These are phyloP conservation scores for Allantophomopsis cytisporea DNA, from an alignment of 2,329 filamentous ascomycete genomes.

Conservation along the genomic window DNA sequence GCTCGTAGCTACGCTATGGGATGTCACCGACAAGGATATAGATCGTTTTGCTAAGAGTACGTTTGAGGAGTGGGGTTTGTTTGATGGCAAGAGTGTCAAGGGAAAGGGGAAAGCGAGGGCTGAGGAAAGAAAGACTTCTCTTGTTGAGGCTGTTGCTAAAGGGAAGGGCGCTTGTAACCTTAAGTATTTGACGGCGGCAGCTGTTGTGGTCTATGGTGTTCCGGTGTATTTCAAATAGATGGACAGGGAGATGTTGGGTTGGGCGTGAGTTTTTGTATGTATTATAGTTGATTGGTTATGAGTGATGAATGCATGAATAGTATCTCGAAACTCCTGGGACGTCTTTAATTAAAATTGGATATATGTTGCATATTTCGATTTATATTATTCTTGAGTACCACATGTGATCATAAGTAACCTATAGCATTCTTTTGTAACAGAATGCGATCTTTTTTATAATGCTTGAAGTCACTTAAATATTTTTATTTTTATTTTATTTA, in stretches of 20 bases:
- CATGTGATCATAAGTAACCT: no score
- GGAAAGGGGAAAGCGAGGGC: constrained; percentile 15
- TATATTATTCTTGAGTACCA: no score
- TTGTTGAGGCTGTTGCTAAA: constrained; percentile 71
- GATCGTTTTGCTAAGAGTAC: constrained; percentile 74
- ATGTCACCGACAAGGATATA: constrained; percentile 95
- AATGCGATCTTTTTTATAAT: no score
- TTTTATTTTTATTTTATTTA: no score
- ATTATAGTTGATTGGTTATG: not conserved
- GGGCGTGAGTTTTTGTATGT: not conserved
- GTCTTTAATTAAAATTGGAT: no score
- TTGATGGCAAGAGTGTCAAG: constrained; percentile 15
- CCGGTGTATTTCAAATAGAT: constrained; percentile 59
- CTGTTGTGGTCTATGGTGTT: constrained; percentile 88
- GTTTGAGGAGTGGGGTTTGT: constrained; percentile 78
- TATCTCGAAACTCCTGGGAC: no score
- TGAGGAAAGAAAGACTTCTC: constrained; percentile 28
- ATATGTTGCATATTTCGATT: no score
- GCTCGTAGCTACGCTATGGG: constrained; percentile 88
- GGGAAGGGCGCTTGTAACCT: constrained; percentile 73
- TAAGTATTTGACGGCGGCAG: constrained; percentile 84
- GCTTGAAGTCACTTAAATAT: no score
- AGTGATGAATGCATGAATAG: not conserved
- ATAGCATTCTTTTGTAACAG: no score
- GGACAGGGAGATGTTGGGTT: not conserved